Percentiles rank a stretch among this genome's conserved stretches.
Evolutionary conservation across 345 rosid species (phyloP).

Genomic region (Clausena lansium): DNA sequence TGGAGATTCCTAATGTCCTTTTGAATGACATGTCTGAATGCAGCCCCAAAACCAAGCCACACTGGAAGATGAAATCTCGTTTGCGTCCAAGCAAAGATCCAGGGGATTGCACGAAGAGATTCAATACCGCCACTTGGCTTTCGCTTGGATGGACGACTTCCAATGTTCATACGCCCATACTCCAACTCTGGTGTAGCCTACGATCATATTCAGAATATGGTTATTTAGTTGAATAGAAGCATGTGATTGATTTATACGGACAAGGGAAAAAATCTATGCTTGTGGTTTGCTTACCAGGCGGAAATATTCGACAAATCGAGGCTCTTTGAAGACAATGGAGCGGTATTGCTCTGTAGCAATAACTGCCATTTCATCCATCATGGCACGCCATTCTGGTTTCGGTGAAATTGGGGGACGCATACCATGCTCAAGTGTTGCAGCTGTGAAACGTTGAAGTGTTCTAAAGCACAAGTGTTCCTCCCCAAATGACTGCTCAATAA

Average conservation of each 20-base stretch:
- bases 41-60: constrained; percentile 97
- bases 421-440: constrained; percentile 97
- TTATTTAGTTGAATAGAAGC: neutral
- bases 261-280: neutral
- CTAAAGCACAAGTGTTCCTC: constrained; percentile 93
- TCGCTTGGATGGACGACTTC: constrained; percentile 95
- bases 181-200: constrained; percentile 99
- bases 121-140: constrained; percentile 97
- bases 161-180: constrained; percentile 98
- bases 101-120: constrained; percentile 96
- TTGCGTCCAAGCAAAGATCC: constrained; percentile 99
- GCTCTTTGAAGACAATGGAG: constrained; percentile 83
- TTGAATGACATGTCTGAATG: constrained; percentile 65
- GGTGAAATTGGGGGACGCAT: constrained; percentile 93
- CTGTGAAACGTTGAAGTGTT: constrained; percentile 93
- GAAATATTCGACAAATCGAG: constrained; percentile 94
- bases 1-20: constrained; percentile 74
- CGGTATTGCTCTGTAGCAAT: constrained; percentile 92
- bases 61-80: constrained; percentile 97
- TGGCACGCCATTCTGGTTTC: constrained; percentile 90
- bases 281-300: constrained; percentile 66
- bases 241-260: neutral
- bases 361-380: constrained; percentile 91
- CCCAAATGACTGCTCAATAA: constrained; percentile 94
- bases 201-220: constrained; percentile 21